Evolutionary conservation across 495 filamentous ascomycete species (phyloP).

Genomic region (Podospora bellae-mahoneyi): DNA sequence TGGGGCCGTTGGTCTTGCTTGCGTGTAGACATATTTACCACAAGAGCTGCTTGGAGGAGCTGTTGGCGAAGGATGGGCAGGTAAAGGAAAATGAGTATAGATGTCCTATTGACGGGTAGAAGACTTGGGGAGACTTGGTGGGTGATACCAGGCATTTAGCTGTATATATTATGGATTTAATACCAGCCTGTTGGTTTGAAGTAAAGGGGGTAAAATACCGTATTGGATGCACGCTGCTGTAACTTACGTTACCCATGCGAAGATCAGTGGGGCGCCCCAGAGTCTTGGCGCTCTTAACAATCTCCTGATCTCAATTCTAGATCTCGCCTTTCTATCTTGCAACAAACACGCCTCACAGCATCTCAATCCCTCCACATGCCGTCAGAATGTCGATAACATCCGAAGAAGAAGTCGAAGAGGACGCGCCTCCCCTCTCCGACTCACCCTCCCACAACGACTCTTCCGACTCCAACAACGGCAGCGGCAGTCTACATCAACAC

Average conservation of each 20-base stretch:
- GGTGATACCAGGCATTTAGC: neutral
- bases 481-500: slow-evolving; percentile 14
- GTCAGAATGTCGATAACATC: slow-evolving; percentile 45
- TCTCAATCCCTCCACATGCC: slow-evolving; percentile 11
- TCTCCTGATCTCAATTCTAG: slow-evolving; percentile 5
- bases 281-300: neutral
- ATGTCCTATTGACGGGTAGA: slow-evolving; percentile 54
- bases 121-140: neutral
- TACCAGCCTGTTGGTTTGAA: neutral
- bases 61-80: slow-evolving; percentile 45
- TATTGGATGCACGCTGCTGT: neutral
- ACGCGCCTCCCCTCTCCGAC: slow-evolving; percentile 36
- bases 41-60: slow-evolving; percentile 54
- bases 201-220: neutral
- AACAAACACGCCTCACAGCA: neutral
- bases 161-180: neutral
- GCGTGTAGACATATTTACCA: slow-evolving; percentile 64
- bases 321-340: neutral
- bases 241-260: neutral
- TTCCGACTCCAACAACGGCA: slow-evolving; percentile 17
- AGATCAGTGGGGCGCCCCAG: neutral
- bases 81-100: slow-evolving; percentile 47
- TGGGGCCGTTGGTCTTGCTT: slow-evolving; percentile 55
- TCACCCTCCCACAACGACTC: slow-evolving; percentile 18
- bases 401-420: slow-evolving; percentile 50